Conservation (phyloP, 495 filamentous ascomycete genomes). For the Elaphomyces granulatus region DNA sequence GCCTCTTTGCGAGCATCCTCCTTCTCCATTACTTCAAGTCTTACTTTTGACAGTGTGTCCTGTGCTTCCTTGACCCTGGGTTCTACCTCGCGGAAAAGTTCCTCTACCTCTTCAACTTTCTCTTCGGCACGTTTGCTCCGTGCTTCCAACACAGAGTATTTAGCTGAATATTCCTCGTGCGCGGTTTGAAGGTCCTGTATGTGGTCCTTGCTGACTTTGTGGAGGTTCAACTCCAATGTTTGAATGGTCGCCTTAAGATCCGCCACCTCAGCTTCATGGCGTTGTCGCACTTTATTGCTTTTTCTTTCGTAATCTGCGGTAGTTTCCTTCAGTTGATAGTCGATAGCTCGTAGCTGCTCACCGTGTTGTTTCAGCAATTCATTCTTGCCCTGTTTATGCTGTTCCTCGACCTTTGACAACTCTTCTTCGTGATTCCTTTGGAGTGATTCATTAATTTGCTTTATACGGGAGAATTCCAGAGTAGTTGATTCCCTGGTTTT, state of each 20-base stretch:
- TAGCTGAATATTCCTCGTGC: constrained; percentile 38
- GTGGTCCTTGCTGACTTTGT: constrained; percentile 41
- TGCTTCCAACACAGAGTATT: constrained; percentile 31
- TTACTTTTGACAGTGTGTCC: constrained; percentile 13
- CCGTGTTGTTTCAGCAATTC: constrained; percentile 34
- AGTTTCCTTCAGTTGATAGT: constrained; percentile 32
- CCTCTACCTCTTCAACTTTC: constrained; percentile 17
- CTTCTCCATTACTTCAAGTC: constrained; percentile 29
- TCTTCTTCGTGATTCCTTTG: constrained; percentile 56
- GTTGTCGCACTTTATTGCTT: constrained; percentile 28
- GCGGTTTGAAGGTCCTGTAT: constrained; percentile 43
- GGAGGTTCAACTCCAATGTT: constrained; percentile 43
- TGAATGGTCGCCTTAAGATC: constrained; percentile 46
- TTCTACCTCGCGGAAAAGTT: background rate
- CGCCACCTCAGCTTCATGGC: constrained; percentile 47
- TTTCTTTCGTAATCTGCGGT: constrained; percentile 37
- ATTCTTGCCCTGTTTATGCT: constrained; percentile 29
- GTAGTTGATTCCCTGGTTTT: constrained; percentile 52
- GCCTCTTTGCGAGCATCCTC: constrained; percentile 49
- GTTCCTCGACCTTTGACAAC: constrained; percentile 30
- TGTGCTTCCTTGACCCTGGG: constrained; percentile 8
- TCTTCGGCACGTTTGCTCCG: constrained; percentile 25
- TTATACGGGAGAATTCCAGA: constrained; percentile 50
- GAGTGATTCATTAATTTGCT: constrained; percentile 54
- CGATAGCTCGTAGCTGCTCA: constrained; percentile 34